A percentile compares a stretch with the other conserved stretches of the same genome.
Evolutionary conservation across 2,329 filamentous ascomycete species (phyloP).

Genomic region (Stagonosporopsis vannaccii): DNA sequence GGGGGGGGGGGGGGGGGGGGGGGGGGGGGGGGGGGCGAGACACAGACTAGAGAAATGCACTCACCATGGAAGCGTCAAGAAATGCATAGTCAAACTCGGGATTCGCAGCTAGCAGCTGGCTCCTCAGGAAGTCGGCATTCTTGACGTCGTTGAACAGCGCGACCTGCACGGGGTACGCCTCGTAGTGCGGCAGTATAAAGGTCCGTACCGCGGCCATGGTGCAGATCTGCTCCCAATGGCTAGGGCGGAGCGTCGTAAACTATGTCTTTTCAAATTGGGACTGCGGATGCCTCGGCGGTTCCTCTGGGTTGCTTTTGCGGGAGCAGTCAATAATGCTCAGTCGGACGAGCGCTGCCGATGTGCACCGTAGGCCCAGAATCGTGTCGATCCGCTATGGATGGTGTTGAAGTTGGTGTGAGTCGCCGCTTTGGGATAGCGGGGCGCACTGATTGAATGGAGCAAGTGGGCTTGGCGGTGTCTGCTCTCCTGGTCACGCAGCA

Average conservation of each 20-base stretch:
- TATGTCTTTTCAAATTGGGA: conserved; percentile 1
- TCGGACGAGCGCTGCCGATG: background rate
- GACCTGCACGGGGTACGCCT: conserved; percentile 72
- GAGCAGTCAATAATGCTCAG: background rate
- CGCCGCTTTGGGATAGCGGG: conserved; percentile 30
- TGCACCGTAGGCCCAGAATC: background rate
- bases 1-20: background rate
- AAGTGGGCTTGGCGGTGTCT: conserved; percentile 2
- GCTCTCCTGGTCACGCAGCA: background rate
- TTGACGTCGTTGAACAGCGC: conserved; percentile 77
- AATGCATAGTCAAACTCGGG: conserved; percentile 90
- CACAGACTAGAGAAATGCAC: conserved; percentile 8
- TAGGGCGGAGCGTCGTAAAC: background rate
- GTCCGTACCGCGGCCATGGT: conserved; percentile 62
- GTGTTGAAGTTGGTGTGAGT: background rate
- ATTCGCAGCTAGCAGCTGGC: conserved; percentile 86
- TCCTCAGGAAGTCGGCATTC: conserved; percentile 79
- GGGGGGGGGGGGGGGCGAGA: background rate
- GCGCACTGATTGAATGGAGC: background rate
- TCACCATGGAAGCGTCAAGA: conserved; percentile 81
- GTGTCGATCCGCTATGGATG: conserved; percentile 1
- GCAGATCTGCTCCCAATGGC: background rate
- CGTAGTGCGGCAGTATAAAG: conserved; percentile 77
- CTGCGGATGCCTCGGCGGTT: background rate
- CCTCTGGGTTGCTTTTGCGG: too few relatives aligned